Percentiles rank a stretch among this genome's conserved stretches.
These are phyloP conservation scores for Pontederia crassipes DNA, from an alignment of 176 grass and related monocot species.

Conservation along the genomic window DNA sequence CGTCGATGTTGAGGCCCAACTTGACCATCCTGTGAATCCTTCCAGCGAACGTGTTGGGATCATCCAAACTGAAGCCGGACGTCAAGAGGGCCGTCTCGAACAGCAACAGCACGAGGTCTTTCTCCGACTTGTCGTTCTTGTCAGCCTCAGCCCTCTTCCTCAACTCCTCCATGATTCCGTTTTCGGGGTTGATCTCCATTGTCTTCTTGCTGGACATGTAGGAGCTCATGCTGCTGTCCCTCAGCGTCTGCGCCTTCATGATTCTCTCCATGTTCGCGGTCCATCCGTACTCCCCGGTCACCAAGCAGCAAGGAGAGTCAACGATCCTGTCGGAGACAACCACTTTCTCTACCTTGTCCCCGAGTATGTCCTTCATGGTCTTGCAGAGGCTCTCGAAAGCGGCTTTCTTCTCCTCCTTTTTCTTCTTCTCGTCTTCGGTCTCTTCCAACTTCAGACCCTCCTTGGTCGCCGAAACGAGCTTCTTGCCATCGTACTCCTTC, in stretches of 20 bases:
- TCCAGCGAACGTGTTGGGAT: constrained; percentile 41
- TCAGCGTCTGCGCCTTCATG: constrained; percentile 44
- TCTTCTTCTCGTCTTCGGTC: constrained; percentile 32
- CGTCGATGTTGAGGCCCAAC: constrained; percentile 37
- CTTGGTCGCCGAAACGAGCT: constrained; percentile 39
- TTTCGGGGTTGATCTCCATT: constrained; percentile 53
- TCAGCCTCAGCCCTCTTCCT: constrained; percentile 32
- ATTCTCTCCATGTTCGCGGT: constrained; percentile 46
- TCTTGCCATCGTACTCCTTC: constrained; percentile 75
- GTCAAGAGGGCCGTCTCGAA: constrained; percentile 48
- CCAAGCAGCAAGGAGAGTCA: constrained; percentile 38
- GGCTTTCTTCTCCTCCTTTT: constrained; percentile 20
- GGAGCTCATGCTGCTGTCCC: constrained; percentile 31
- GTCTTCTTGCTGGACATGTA: constrained; percentile 60
- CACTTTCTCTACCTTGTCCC: constrained; percentile 37
- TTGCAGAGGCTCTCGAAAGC: constrained; percentile 37
- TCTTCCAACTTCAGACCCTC: constrained; percentile 40
- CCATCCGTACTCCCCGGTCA: constrained; percentile 43
- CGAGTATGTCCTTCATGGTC: constrained; percentile 40
- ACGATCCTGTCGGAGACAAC: constrained; percentile 42
- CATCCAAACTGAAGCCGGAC: constrained; percentile 43
- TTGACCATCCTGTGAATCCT: constrained; percentile 47
- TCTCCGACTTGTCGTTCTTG: constrained; percentile 30
- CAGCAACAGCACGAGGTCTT: constrained; percentile 27
- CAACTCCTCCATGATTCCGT: constrained; percentile 51